Conservation (phyloP, 169 alveolate genomes). For the Cryptosporidium andersoni region DNA sequence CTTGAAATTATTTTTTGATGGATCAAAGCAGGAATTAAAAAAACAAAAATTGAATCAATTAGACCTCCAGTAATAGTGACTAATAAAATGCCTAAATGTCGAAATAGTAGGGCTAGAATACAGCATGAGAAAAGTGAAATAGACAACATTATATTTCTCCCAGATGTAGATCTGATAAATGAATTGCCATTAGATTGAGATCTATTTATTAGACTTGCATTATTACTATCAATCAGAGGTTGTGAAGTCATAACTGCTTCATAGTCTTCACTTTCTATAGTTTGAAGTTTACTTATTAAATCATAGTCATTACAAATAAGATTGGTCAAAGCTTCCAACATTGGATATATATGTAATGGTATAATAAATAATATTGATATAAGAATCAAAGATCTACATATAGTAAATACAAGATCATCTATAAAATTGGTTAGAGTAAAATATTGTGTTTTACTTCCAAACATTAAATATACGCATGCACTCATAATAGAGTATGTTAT, state of each 20-base stretch:
- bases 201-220: not conserved
- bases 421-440: constrained; percentile 14
- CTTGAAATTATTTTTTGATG: constrained; percentile 19
- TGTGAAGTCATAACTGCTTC: constrained; percentile 6
- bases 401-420: not conserved
- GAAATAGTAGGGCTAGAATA: constrained; percentile 8
- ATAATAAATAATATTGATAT: constrained; percentile 34
- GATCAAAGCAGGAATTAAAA: constrained; percentile 46
- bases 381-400: constrained; percentile 6
- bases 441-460: constrained; percentile 30
- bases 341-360: constrained; percentile 63
- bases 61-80: constrained; percentile 50
- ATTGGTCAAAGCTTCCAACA: constrained; percentile 61
- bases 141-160: constrained; percentile 40
- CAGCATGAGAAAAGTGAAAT: constrained; percentile 17
- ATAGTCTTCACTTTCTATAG: not conserved
- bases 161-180: constrained; percentile 35
- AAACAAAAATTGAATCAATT: constrained; percentile 59
- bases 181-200: not conserved
- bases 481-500: constrained; percentile 40
- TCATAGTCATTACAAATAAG: constrained; percentile 26
- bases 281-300: no score
- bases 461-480: constrained; percentile 1
- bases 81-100: constrained; percentile 1
- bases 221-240: not conserved